phyloP scores from a whole-genome alignment of 2,329 filamentous ascomycete species.

The Epichloe coenophiala region DNA sequence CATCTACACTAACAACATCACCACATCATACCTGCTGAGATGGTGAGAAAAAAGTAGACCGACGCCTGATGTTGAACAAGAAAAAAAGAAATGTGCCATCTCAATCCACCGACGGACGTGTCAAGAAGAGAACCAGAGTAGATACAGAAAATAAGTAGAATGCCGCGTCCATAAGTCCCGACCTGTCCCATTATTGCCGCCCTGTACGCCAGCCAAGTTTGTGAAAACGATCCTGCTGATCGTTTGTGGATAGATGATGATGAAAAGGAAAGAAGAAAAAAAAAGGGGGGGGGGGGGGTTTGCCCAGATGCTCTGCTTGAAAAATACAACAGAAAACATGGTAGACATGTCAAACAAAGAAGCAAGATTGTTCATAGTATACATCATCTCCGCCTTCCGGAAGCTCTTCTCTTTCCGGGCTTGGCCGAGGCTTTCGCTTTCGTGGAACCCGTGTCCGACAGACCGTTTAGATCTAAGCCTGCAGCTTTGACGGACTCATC shows the following conservation, averaged over 20 bases:
- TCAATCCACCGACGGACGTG: not conserved
- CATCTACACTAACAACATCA: not conserved
- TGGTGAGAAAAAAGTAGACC: not conserved
- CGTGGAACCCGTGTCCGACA: constrained; percentile 6
- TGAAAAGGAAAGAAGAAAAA: not conserved
- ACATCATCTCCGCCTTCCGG: constrained; percentile 20
- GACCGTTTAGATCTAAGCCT: constrained; percentile 12
- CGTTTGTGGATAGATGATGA: not conserved
- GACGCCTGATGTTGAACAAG: not conserved
- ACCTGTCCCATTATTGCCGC: not conserved
- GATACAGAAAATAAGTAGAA: not conserved
- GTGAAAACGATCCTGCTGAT: not conserved
- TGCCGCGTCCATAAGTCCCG: not conserved
- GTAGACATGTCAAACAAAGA: not conserved
- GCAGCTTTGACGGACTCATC: constrained; percentile 25
- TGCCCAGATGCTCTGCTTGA: not conserved
- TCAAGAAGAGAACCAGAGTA: not conserved
- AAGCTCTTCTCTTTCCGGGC: constrained; percentile 21
- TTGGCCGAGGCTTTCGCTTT: constrained; percentile 17
- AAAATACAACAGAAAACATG: not conserved
- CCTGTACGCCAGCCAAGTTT: not conserved
- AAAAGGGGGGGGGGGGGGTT: not conserved
- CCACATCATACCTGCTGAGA: not conserved
- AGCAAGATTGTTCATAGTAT: not conserved
- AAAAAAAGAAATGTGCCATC: not conserved